Percentiles rank a stretch among this genome's conserved stretches.
phyloP scores from a whole-genome alignment of 202 grass and related monocot species.

The Cymbopogon flexuosus region DNA sequence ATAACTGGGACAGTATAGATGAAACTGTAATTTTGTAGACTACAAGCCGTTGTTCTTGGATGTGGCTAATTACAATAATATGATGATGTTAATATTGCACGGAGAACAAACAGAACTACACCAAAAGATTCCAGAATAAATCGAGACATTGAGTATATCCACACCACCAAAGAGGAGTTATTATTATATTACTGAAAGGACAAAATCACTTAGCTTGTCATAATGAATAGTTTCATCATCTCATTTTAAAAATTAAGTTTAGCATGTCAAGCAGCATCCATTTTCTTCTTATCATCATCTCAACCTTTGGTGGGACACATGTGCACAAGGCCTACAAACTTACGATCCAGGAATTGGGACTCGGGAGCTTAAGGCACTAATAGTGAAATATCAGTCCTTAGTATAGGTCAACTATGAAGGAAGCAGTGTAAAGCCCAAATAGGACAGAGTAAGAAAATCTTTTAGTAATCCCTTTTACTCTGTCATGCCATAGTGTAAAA shows the following conservation, averaged over 20 bases:
- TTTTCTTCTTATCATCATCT: conserved; percentile 16
- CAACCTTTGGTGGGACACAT: background rate
- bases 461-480: conserved; percentile 5
- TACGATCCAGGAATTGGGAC: background rate
- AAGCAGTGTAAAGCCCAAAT: conserved; percentile 1
- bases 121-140: background rate
- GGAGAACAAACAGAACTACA: background rate
- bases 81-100: background rate
- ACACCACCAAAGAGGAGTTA: conserved; percentile 8
- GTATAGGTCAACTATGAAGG: background rate
- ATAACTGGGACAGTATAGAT: conserved; percentile 50
- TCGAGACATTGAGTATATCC: background rate
- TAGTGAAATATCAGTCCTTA: background rate
- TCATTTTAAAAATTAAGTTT: background rate
- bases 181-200: background rate
- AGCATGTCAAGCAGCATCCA: background rate
- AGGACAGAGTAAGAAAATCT: background rate
- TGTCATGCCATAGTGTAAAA: background rate
- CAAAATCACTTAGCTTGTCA: background rate
- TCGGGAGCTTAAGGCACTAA: background rate
- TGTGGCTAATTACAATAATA: conserved; percentile 18
- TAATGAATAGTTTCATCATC: background rate
- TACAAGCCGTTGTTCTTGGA: conserved; percentile 16
- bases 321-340: background rate
- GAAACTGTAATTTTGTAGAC: background rate